phyloP scores from a whole-genome alignment of 805 yeast genomes.

The Priceomyces medius region DNA sequence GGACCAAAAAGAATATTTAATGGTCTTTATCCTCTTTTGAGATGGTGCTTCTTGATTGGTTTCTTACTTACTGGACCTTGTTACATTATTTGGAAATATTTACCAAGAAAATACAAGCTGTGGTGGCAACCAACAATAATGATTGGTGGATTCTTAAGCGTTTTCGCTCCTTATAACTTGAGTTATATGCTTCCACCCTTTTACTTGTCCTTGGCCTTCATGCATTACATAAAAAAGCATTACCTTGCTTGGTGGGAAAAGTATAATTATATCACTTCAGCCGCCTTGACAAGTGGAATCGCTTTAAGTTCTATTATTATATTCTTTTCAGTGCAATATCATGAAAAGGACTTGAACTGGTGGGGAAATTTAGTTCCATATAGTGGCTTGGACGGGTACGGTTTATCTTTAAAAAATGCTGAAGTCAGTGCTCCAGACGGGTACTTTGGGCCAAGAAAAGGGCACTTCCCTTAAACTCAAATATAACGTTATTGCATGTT shows the following conservation, averaged over 20 bases:
- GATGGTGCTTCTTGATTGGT: conserved; percentile 36
- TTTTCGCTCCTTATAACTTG: conserved; percentile 43
- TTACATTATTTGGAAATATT: conserved; percentile 37
- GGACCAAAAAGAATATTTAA: conserved; percentile 44
- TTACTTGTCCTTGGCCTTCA: conserved; percentile 24
- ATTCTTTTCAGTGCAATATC: conserved; percentile 37
- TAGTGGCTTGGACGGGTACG: conserved; percentile 38
- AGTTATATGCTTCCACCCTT: conserved; percentile 30
- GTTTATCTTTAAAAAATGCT: conserved; percentile 13
- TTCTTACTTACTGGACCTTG: conserved; percentile 27
- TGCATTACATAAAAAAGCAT: conserved; percentile 28
- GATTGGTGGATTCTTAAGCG: conserved; percentile 31
- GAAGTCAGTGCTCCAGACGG: conserved; percentile 27
- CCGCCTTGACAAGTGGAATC: conserved; percentile 32
- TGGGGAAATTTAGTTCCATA: conserved; percentile 28
- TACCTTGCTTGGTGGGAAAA: conserved; percentile 35
- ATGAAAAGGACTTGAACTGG: conserved; percentile 28
- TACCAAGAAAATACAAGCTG: conserved; percentile 25
- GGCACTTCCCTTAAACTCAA: no score
- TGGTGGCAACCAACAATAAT: conserved; percentile 34
- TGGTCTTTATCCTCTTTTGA: conserved; percentile 33
- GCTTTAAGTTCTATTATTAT: conserved; percentile 35
- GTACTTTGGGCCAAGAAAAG: conserved; percentile 34
- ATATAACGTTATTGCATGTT: no score
- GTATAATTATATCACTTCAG: conserved; percentile 33